These are phyloP conservation scores for Vaccinium corymbosum DNA, from an alignment of 148 eudicot genomes.

Conservation along the genomic window DNA sequence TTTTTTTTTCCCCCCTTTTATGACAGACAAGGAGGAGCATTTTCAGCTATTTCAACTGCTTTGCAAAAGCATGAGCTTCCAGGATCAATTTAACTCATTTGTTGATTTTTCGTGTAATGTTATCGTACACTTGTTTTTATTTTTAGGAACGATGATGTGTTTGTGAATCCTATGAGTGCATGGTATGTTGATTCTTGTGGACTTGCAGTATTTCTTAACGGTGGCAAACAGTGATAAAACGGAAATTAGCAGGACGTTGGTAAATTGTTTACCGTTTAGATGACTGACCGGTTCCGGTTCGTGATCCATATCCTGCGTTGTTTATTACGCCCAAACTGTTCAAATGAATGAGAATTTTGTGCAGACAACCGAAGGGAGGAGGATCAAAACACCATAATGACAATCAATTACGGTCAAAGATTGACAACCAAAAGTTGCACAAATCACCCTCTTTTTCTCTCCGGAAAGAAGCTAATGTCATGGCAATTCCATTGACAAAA, in stretches of 20 bases:
- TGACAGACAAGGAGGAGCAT: background rate
- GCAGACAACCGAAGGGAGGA: background rate
- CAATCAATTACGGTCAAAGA: background rate
- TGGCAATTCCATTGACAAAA: too few relatives aligned
- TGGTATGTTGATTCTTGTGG: background rate
- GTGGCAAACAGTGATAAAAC: background rate
- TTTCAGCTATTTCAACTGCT: constrained; percentile 11
- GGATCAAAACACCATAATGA: background rate
- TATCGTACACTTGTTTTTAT: background rate
- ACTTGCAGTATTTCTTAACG: background rate
- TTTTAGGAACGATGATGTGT: background rate
- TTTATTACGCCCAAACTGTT: background rate
- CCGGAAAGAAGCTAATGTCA: too few relatives aligned
- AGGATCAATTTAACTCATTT: background rate
- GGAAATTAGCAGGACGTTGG: background rate
- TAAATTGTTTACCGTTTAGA: background rate
- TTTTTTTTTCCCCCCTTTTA: background rate
- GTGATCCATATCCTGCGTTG: too few relatives aligned
- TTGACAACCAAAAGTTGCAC: background rate
- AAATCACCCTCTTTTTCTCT: too few relatives aligned
- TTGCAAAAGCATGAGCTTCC: constrained; percentile 4
- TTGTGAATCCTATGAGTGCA: background rate
- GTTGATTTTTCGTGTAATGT: background rate
- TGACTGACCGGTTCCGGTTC: background rate
- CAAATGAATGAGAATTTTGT: background rate